These are phyloP conservation scores for Westerdykella sp. DNA, from an alignment of 2,329 filamentous ascomycete species.

Conservation along the genomic window DNA sequence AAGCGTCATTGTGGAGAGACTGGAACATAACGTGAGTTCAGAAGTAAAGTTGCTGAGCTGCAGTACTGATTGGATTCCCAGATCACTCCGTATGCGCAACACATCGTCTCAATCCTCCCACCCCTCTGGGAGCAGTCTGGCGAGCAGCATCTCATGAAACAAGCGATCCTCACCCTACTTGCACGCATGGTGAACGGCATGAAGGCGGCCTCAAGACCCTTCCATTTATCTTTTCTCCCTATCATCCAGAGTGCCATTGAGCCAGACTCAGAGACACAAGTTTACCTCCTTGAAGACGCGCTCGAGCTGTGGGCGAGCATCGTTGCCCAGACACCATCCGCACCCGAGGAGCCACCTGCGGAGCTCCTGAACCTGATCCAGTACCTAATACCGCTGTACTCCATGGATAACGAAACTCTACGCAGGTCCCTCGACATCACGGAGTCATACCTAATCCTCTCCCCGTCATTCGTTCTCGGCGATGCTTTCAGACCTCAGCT, in stretches of 20 bases:
- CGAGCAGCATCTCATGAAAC: constrained; percentile 88
- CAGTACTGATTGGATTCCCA: constrained; percentile 17
- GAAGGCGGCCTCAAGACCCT: constrained; percentile 68
- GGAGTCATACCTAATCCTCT: constrained; percentile 45
- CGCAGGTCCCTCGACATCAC: constrained; percentile 46
- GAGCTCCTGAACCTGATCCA: constrained; percentile 40
- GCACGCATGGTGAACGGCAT: constrained; percentile 80
- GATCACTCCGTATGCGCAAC: constrained; percentile 64
- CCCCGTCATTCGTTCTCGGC: constrained; percentile 42
- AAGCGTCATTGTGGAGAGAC: constrained; percentile 68
- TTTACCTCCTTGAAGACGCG: constrained; percentile 86
- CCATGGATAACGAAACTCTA: constrained; percentile 45
- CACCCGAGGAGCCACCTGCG: constrained; percentile 37
- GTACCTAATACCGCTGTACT: constrained; percentile 44
- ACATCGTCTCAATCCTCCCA: constrained; percentile 74
- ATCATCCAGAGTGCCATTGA: constrained; percentile 75
- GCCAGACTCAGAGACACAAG: constrained; percentile 53
- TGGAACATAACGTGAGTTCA: constrained; percentile 62
- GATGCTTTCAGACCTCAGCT: constrained; percentile 38
- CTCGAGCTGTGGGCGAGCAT: constrained; percentile 83
- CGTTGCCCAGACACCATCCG: constrained; percentile 52
- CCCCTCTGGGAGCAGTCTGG: constrained; percentile 78
- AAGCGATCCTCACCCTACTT: constrained; percentile 81
- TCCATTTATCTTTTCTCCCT: constrained; percentile 74
- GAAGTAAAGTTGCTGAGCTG: not conserved